A percentile compares a stretch with the other conserved stretches of the same genome.
These are phyloP conservation scores for Plasmodium vinckei DNA, from an alignment of 169 alveolate species.

Conservation along the genomic window DNA sequence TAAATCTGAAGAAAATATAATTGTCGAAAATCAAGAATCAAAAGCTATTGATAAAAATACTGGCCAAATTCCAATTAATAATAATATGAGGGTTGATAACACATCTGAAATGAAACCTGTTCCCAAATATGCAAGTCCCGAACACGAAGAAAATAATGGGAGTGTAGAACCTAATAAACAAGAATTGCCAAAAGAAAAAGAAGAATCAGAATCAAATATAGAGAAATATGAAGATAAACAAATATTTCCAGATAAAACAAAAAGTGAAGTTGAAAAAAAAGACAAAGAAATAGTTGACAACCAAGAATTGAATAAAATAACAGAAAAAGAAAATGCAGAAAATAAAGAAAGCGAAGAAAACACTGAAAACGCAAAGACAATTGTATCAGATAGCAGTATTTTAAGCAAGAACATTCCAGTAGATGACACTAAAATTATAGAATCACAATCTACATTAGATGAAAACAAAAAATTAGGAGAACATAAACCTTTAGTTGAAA, in stretches of 20 bases:
- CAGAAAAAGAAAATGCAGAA: neutral
- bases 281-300: neutral
- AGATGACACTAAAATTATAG: neutral
- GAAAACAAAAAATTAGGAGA: neutral
- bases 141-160: neutral
- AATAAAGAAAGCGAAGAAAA: constrained; percentile 1
- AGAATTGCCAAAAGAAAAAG: neutral
- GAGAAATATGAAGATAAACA: constrained; percentile 4
- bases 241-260: neutral
- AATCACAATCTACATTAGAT: neutral
- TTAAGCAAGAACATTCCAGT: neutral
- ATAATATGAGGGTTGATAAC: neutral
- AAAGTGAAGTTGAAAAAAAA: neutral
- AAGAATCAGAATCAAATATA: neutral
- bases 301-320: neutral
- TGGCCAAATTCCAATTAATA: neutral
- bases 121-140: neutral
- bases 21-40: neutral
- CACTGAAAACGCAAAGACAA: neutral
- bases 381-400: too few relatives aligned
- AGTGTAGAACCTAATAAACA: neutral
- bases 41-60: neutral
- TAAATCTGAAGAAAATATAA: too few relatives aligned
- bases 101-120: neutral
- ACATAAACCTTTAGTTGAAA: neutral